Base-by-base conservation (phyloP, 305 asterid species). In the Nicotiana rustica region DNA sequence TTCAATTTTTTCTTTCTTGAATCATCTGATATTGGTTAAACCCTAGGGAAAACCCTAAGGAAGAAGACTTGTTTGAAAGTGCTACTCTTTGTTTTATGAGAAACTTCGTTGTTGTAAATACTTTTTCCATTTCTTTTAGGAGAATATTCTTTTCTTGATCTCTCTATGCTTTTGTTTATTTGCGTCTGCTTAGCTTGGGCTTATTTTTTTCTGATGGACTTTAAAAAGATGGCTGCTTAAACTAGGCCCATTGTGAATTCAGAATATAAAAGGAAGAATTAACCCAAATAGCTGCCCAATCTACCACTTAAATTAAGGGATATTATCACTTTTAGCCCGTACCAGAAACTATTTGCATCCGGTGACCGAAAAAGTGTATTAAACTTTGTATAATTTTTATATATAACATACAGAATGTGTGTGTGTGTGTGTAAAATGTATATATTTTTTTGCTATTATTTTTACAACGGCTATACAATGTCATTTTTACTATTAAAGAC, bases 41-140 rank as follows among this genome's bases (percentile, higher is more conserved):
- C 80, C 79, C 79, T 73, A 73, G 15, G 62, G 79, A 73, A 83
- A 85, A 83, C 85, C 89, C 86, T 82, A 79, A 57, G 70, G 67
- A 82, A 85, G 80, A 55, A 4, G 31, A 44, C 66, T 8, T n/a
- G 41, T 55, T 76, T 76, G 49, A 76, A 76, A 76, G 66, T 29
- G 41, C 41, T 49, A 61, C 7, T 29, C 1, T 13, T 80, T 44
- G 76, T 80, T 80, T 64, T 41, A 67, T 29, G 75, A 62, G 75
- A 33, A 80, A 3, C n/a, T 65, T 18, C 15, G 15, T 52, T 55
- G 31, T n/a, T 15, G 18, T 80, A 62, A 29, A 10, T 14, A 67
- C 47, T 80, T 80, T 33, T 44, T 2, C 15, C 0, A 15, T 35
- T 78, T 55, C 8, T n/a, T 31, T 56, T 77, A 17, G 47, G 31